Conservation (phyloP, 805 yeast genomes). For the Kluyveromyces aestuarii region DNA sequence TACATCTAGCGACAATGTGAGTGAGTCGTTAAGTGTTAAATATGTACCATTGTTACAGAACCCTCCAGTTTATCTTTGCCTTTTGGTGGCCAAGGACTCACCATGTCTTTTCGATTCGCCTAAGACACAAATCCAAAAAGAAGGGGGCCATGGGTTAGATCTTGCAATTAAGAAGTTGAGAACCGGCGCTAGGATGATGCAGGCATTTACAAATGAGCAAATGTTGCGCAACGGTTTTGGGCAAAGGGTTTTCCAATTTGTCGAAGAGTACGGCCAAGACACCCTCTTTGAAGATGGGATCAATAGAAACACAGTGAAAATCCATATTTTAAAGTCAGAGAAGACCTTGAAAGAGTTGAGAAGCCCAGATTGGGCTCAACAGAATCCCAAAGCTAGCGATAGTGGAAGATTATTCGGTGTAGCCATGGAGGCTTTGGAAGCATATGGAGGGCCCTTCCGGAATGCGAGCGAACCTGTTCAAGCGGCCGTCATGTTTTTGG, state of each 20-base stretch:
- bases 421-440: conserved; percentile 63
- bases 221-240: conserved; percentile 76
- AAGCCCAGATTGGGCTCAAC: conserved; percentile 80
- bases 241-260: conserved; percentile 64
- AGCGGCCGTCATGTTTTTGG: conserved; percentile 80
- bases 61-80: conserved; percentile 74
- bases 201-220: conserved; percentile 85
- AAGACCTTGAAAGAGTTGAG: conserved; percentile 63
- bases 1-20: conserved; percentile 32
- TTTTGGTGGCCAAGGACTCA: conserved; percentile 71
- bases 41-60: conserved; percentile 52
- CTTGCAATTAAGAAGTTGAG: conserved; percentile 66
- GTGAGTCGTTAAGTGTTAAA: conserved; percentile 28
- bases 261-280: conserved; percentile 50
- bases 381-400: conserved; percentile 60
- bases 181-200: conserved; percentile 81
- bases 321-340: conserved; percentile 67
- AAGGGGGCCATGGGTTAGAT: conserved; percentile 60
- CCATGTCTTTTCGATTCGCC: conserved; percentile 66
- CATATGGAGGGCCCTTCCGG: conserved; percentile 47
- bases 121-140: conserved; percentile 28
- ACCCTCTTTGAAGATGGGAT: conserved; percentile 38
- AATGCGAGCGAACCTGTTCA: conserved; percentile 44
- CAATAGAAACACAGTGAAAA: conserved; percentile 54
- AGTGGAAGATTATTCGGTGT: conserved; percentile 70